Base-by-base conservation (phyloP, 1,284 basidiomycete genomes). In the Uromyces viciae-fabae region DNA sequence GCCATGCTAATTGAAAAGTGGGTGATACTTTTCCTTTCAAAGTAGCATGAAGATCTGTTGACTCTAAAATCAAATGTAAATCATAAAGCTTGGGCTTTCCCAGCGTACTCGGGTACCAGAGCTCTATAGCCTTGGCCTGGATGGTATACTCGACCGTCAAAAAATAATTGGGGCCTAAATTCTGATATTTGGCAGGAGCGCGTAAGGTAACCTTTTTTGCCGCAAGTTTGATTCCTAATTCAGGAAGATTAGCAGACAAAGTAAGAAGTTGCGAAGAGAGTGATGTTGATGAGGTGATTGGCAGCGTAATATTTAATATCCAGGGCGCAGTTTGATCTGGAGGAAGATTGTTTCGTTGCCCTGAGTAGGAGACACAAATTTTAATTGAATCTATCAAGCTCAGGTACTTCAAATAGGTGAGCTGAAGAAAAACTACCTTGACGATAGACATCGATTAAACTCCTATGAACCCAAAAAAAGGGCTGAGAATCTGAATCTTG, bases 251-350 rank as follows among this genome's bases (percentile, higher is more conserved):
- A 43, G 79, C 42, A 81, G 69, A 33, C 43, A 74, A 19, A 81
- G 82, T 62, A 31, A 40, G 82, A 76, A 22, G 83, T 15, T 25
- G 60, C n/a, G 56, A 54, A 49, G 17, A 15, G 2, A 62, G 25
- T 4, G 28, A 46, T 2, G 49, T 69, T 0, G 36, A 22, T 0
- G 81, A 69, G 25, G 83, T 75, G 2, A 84, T 52, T 22, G 81
- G 82, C 28, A 84, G 83, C 11, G 83, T 83, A 76, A 84, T 82
- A 42, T 84, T 83, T 58, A 85, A 72, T 60, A 84, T 81, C 84
- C 84, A 85, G 36, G 81, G 82, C 2, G 83, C 84, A 15, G 81
- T 68, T 69, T 83, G 83, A 49, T 83, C 74, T 0, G 84, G 84
- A 0, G 82, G 81, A 1, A 85, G 81, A 66, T 84, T 84, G 72